Evolutionary conservation across 2,329 filamentous ascomycete species (phyloP), one percentile per base, ranked within the genome.

Genomic region (Teratosphaeria destructans): DNA sequence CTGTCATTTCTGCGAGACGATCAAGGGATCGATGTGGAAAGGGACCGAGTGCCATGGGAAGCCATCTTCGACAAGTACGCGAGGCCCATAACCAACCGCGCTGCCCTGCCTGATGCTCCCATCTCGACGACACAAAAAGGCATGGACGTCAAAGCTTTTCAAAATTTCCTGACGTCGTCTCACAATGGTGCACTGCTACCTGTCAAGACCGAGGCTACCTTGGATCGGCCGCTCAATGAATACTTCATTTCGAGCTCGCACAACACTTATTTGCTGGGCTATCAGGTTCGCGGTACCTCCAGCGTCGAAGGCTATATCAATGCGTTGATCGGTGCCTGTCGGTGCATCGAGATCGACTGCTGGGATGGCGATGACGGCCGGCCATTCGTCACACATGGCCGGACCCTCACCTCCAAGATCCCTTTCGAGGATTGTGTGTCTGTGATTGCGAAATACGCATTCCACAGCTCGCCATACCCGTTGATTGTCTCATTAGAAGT

Each of bases 161-260:
- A 89, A 32, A 84, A 84, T 11, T 95, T 88, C 68, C 77, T 96
- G 12, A 83, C 85, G 14, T 95, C 90, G 0, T 82, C 61, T 4
- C 62, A 71, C 59, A 71, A 68, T 39, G 59, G 63, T 6, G 68
- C 70, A 7, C 61, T 70, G 11, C 52, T 60, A 11, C 60, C 63
- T 16, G 60, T 59, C 53, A 68, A 65, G 49, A 61, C 59, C 47
- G 68, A 72, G 34, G 65, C 67, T 11, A 66, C 53, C 81, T 83
- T 96, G 58, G 85, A 95, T 70, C 85, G 89, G 27, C 94, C 94
- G 0, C 78, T 97, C 72, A 96, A 95, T 71, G 93, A 97, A 71
- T 99, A 99, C 74, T 96, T 91, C 78, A 94, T 99, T 65, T 97
- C 93, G 1, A 96, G 92, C 77, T 97, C 94, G 1, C 94, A 99